Evolutionary conservation across 2,329 filamentous ascomycete species (phyloP).

Genomic region (Didymella exigua): DNA sequence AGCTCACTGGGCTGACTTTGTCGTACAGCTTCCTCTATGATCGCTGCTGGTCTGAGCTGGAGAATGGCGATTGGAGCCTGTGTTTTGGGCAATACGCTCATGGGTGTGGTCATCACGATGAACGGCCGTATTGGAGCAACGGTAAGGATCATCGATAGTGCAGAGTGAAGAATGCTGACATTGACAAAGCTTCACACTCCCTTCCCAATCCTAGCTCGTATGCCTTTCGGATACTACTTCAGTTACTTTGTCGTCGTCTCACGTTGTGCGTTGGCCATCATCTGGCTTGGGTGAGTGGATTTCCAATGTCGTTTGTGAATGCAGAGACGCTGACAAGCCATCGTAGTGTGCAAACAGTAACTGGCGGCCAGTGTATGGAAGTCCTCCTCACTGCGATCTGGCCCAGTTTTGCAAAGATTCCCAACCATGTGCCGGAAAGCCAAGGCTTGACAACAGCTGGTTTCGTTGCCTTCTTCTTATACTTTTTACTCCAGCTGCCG

Average conservation of each 20-base stretch:
- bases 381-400: slow-evolving; percentile 36
- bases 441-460: slow-evolving; percentile 27
- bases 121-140: slow-evolving; percentile 36
- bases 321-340: slow-evolving; percentile 9
- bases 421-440: slow-evolving; percentile 27
- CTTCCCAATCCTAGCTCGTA: slow-evolving; percentile 31
- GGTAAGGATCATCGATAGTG: slow-evolving; percentile 12
- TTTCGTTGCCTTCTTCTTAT: slow-evolving; percentile 33
- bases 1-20: not conserved
- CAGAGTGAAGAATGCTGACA: slow-evolving; percentile 6
- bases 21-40: slow-evolving; percentile 34
- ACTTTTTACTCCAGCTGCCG: slow-evolving; percentile 34
- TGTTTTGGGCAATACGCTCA: slow-evolving; percentile 40
- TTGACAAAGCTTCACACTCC: slow-evolving; percentile 29
- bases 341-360: slow-evolving; percentile 30
- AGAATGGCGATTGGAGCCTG: slow-evolving; percentile 43
- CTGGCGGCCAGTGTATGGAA: slow-evolving; percentile 32
- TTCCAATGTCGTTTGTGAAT: not conserved
- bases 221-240: slow-evolving; percentile 37
- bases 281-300: slow-evolving; percentile 42
- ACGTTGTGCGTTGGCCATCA: slow-evolving; percentile 43
- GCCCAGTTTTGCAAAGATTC: slow-evolving; percentile 30
- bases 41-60: slow-evolving; percentile 34
- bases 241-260: slow-evolving; percentile 39
- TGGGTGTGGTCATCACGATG: slow-evolving; percentile 36